Base-by-base conservation (phyloP, 805 yeast genomes). In the Candida wancherniae region DNA sequence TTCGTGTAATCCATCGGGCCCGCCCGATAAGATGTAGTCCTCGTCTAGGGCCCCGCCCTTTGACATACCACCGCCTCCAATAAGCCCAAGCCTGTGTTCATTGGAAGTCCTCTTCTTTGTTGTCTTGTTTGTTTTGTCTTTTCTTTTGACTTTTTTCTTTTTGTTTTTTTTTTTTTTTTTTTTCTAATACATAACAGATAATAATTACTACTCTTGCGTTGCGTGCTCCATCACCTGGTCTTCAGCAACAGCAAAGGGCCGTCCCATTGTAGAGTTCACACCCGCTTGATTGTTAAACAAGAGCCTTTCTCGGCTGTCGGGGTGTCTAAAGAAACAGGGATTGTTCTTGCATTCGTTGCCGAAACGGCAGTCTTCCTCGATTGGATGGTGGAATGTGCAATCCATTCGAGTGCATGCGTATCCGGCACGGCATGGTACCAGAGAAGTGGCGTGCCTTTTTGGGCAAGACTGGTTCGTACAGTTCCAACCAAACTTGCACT, bases 341-440 rank as follows among this genome's bases (percentile, higher is more conserved):
- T 67, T 66, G 55, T 84, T 85, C 46, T 69, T 74, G 61, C 97
- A 87, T 40, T 75, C 74, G 36, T 67, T 67, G 9, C 86, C 94
- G 57, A 78, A 87, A 47, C 81, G 83, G 63, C 97, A 87, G 31
- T 71, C 79, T 50, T 81, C 88, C 41, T 69, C 69, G 22, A 84
- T 63, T 24, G 95, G 95, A 57, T 87, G 97, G 13, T 82, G 70
- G 57, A 85, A 87, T 29, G 71, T 67, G 61, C 97, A 87, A 55
- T 87, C 92, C 28, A 75, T 64, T 57, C 95, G 75, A 12, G 75
- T 70, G 63, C 97, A 87, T 28, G 68, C 69, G 16, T 74, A 73
- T 15, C 96, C 95, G 18, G 79, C 84, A 51, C 95, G 84, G 55
- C 97, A 87, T 39, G 84, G 58, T 17, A 78, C 74, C 6, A 73